Percentiles rank a stretch among this genome's conserved stretches.
Evolutionary conservation across 169 alveolate species (phyloP).

Genomic region (Eimeria brunetti): DNA sequence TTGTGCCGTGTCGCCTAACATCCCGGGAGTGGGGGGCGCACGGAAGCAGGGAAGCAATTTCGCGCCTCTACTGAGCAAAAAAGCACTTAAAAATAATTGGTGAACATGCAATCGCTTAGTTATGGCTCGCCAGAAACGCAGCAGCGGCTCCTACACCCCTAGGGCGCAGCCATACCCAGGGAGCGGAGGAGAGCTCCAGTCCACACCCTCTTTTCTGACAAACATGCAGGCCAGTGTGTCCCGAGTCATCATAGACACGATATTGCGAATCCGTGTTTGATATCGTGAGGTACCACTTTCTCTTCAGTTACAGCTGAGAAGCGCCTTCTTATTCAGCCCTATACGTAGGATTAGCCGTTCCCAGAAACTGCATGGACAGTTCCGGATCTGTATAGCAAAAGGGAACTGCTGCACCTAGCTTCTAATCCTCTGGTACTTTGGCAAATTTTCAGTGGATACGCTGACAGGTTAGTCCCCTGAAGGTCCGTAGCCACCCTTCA

Average conservation of each 20-base stretch:
- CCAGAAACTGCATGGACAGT: not conserved
- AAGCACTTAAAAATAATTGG: not conserved
- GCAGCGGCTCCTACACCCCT: not conserved
- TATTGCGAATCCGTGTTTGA: not conserved
- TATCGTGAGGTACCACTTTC: not conserved
- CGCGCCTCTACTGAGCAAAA: not conserved
- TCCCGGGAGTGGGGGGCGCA: constrained; percentile 58
- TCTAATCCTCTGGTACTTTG: not conserved
- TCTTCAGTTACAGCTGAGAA: not conserved
- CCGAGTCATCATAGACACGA: not conserved
- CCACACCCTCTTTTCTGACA: not conserved
- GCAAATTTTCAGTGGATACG: no score
- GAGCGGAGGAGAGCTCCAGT: not conserved
- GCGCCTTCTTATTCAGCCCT: not conserved
- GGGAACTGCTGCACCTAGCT: not conserved
- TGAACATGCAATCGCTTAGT: not conserved
- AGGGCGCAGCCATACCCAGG: not conserved
- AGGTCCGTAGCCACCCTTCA: no score
- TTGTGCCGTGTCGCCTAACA: not conserved
- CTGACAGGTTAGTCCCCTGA: no score
- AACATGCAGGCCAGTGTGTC: not conserved
- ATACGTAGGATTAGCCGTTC: not conserved
- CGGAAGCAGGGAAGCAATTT: constrained; percentile 10
- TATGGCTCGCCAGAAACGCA: not conserved
- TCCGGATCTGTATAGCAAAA: not conserved